Evolutionary conservation across 2,329 filamentous ascomycete species (phyloP).

Genomic region (Celoporthe dispersa): DNA sequence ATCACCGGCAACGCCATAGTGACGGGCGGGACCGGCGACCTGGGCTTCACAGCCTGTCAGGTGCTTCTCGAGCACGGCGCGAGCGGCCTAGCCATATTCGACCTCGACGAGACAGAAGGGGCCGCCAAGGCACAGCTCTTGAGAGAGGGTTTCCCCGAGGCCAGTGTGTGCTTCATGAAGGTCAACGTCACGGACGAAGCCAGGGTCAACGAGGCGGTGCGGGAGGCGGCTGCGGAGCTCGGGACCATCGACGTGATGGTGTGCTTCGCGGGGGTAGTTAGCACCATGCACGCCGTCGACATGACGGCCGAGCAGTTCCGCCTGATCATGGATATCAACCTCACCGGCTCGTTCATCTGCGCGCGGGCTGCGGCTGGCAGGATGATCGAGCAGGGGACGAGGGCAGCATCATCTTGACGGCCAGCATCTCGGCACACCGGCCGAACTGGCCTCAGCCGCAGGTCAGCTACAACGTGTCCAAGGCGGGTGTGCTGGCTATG

Average conservation of each 20-base stretch:
- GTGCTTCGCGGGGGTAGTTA: conserved; percentile 72
- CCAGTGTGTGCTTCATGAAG: conserved; percentile 52
- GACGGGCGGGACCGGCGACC: conserved; percentile 68
- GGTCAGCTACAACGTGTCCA: conserved; percentile 72
- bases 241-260: conserved; percentile 60
- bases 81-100: conserved; percentile 62
- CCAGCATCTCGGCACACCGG: conserved; percentile 69
- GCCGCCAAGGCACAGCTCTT: conserved; percentile 49
- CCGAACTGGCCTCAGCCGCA: conserved; percentile 78
- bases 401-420: conserved; percentile 70
- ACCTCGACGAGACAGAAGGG: conserved; percentile 48
- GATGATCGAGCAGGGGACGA: conserved; percentile 54
- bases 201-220: conserved; percentile 39
- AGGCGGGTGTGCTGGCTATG: conserved; percentile 67
- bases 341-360: conserved; percentile 71
- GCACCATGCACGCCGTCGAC: conserved; percentile 63
- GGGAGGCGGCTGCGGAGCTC: conserved; percentile 45
- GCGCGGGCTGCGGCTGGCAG: conserved; percentile 64
- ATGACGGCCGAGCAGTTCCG: conserved; percentile 64
- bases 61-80: conserved; percentile 73
- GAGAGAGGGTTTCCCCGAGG: conserved; percentile 56
- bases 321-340: conserved; percentile 71
- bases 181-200: conserved; percentile 57
- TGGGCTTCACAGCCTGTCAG: conserved; percentile 60
- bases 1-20: conserved; percentile 48